Base-by-base conservation (phyloP, 257 asterid species). In the Gentiana straminea region DNA sequence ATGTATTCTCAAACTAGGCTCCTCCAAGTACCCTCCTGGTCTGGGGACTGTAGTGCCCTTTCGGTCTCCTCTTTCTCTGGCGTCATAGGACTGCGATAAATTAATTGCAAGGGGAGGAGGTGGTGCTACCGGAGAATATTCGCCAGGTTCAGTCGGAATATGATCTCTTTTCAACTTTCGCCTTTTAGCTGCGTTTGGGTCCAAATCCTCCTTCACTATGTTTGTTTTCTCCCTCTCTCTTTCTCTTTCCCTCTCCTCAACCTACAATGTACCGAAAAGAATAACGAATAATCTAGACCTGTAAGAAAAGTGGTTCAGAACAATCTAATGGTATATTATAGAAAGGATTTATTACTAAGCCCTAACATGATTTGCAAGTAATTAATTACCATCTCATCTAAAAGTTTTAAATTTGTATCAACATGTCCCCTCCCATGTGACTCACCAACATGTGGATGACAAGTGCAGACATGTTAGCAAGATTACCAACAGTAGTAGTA, bases 101-200 rank as follows among this genome's bases (percentile, higher is more conserved):
- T 68, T 84, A 48, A 79, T 64, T 60, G 94, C 70, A 51, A 80
- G 73, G 50, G 80, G 71, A 51, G 90, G 82, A 34, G 83, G 60
- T 41, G 86, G 79, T 49, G 73, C 74, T 1, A 79, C 73, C 43
- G 95, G 94, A 58, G 82, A 74, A 81, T 79, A 92, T 63, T 92
- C 99, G 33, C 99, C 99, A 59, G 92, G 94, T 77, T 92, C 97
- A 47, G 91, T 68, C 7, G 84, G 56, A 58, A 80, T 52, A 58
- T 85, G 97, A 72, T 92, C 99, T 67, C 99, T 74, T 69, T 88
- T 92, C 56, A 88, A 82, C 73, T 86, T 88, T 65, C 97, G 84
- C 73, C 95, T 84, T 85, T 88, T 92, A 7, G 72, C 79, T 7
- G 88, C 92, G 75, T 75, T 83, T 61, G 77, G 60, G 71, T 92